Base-by-base conservation (phyloP, 495 filamentous ascomycete species). In the Rostrohypoxylon terebratum region DNA sequence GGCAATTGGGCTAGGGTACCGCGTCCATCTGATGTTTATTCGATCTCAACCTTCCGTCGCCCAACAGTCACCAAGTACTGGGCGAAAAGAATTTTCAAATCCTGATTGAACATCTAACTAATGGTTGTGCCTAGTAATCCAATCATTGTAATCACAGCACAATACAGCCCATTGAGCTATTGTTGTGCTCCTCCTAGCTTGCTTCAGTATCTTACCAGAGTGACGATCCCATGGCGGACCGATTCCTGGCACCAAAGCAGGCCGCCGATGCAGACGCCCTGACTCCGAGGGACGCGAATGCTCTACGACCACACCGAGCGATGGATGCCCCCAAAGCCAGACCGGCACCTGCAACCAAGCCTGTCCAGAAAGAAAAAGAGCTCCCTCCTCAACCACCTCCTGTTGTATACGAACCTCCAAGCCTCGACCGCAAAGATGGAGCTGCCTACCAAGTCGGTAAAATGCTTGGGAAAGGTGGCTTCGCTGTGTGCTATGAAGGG, bases 401-500 rank as follows among this genome's bases (percentile, higher is more conserved):
- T 58, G 82, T 92, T 73, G 92, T 98, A 23, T 79, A 83, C 62
- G 93, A 97, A 77, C 94, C 93, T 55, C 78, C 86, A 40, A 82
- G 84, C 76, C 74, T 79, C 61, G 80, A 89, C 61, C 87, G 88
- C 42, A 86, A 87, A 73, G 85, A 91, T 81, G 90, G 91, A 58
- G 90, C 93, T 66, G 85, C 88, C 58, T 99, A 97, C 83, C 86
- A 89, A 42, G 92, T 94, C 6, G 96, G 95, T n/a, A 86, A 83
- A 44, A 88, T 92, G 59, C 83, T 99, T 47, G 96, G 96, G 0
- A 97, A 96, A 81, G 96, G 96, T 48, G 96, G 96, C 0, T 99
- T 99, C 77, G 96, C 96, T 18, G 91, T 97, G 28, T 98, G 96
- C 79, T 96, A 90, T 65, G 87, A 89, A 59, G 96, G 93, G 2